A percentile compares a stretch with the other conserved stretches of the same genome.
phyloP scores from a whole-genome alignment of 371 early-diverging fungal genomes.

The Syncephalastrum contaminatum region DNA sequence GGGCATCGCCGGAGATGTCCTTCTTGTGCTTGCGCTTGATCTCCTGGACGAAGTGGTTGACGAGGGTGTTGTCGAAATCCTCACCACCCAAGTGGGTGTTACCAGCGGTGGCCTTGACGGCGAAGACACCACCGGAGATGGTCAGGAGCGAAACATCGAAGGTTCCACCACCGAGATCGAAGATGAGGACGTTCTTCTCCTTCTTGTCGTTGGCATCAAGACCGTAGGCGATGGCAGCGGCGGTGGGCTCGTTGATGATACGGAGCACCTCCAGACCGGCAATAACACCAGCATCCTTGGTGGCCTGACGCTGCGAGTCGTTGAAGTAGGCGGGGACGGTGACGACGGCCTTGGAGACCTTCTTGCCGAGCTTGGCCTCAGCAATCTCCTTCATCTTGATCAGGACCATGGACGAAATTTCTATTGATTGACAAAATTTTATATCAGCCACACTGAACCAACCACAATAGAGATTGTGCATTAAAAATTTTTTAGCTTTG shows the following conservation, averaged over 20 bases:
- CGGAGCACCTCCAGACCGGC: slow-evolving; percentile 81
- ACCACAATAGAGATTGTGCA: too few species aligned
- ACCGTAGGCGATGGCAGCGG: slow-evolving; percentile 95
- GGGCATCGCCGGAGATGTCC: slow-evolving; percentile 81
- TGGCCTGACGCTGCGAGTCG: slow-evolving; percentile 81
- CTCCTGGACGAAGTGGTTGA: slow-evolving; percentile 78
- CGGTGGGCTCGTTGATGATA: slow-evolving; percentile 96
- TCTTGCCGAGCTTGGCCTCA: slow-evolving; percentile 82
- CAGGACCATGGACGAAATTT: slow-evolving; percentile 91
- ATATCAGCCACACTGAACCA: slow-evolving; percentile 2
- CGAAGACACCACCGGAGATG: slow-evolving; percentile 89
- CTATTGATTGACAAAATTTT: slow-evolving; percentile 19
- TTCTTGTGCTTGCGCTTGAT: slow-evolving; percentile 85
- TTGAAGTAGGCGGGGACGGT: slow-evolving; percentile 94
- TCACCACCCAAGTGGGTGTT: slow-evolving; percentile 98
- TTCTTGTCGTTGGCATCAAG: slow-evolving; percentile 73
- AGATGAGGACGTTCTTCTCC: slow-evolving; percentile 88
- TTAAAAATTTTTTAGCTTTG: too few species aligned
- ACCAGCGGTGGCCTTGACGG: slow-evolving; percentile 95
- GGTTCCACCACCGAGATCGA: slow-evolving; percentile 96
- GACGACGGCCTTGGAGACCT: slow-evolving; percentile 88
- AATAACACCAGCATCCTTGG: slow-evolving; percentile 81
- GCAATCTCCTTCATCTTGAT: slow-evolving; percentile 91
- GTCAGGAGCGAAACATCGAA: slow-evolving; percentile 93
- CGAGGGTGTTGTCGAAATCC: slow-evolving; percentile 93